These are phyloP conservation scores for Colletotrichum horii DNA, from an alignment of 2,329 filamentous ascomycete species.

Conservation along the genomic window DNA sequence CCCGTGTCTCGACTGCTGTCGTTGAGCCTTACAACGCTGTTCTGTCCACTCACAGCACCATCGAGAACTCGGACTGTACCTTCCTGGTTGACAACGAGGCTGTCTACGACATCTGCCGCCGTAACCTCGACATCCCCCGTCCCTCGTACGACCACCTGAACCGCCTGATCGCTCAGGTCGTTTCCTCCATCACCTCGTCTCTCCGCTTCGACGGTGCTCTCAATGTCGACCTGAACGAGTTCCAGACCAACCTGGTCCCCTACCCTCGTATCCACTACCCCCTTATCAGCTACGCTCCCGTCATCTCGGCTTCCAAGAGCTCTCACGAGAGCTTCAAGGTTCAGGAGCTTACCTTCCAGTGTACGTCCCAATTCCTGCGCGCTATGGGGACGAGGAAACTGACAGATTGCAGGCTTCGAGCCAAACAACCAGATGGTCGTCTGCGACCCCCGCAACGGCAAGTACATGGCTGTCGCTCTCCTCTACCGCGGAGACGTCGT, in stretches of 20 bases:
- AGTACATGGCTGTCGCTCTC: constrained; percentile 78
- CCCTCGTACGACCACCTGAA: constrained; percentile 76
- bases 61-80: constrained; percentile 81
- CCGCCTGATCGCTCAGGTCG: constrained; percentile 75
- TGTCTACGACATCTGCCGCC: constrained; percentile 77
- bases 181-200: constrained; percentile 76
- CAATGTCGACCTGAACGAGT: constrained; percentile 78
- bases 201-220: constrained; percentile 75
- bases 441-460: constrained; percentile 75
- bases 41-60: constrained; percentile 76
- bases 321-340: constrained; percentile 89
- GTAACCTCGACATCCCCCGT: constrained; percentile 72
- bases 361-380: constrained; percentile 47
- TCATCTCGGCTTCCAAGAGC: constrained; percentile 76
- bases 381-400: constrained; percentile 21
- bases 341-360: constrained; percentile 76
- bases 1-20: constrained; percentile 72
- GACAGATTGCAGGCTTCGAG: constrained; percentile 64
- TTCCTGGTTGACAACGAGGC: constrained; percentile 79
- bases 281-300: constrained; percentile 74
- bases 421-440: constrained; percentile 83
- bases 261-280: constrained; percentile 79
- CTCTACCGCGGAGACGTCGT: constrained; percentile 76
- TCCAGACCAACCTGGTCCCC: constrained; percentile 78
- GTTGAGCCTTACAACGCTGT: constrained; percentile 79